Evolutionary conservation across 176 grass and related monocot species (phyloP).

Genomic region (Oryza punctata): DNA sequence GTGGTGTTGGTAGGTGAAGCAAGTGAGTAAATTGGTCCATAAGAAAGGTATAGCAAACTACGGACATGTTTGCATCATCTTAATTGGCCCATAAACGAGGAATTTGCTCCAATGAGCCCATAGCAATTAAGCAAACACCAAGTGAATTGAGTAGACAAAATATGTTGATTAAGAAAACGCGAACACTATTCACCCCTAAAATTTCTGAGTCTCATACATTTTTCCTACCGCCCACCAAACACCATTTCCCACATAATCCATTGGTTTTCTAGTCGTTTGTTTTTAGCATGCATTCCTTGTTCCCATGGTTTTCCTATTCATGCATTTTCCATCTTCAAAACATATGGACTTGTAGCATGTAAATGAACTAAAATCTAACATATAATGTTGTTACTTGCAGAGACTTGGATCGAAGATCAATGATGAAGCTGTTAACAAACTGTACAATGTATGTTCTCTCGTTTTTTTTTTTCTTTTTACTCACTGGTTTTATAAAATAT

Average conservation of each 20-base stretch:
- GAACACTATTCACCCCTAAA: neutral
- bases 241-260: neutral
- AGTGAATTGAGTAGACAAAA: neutral
- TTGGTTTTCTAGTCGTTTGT: neutral
- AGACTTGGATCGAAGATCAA: conserved; percentile 69
- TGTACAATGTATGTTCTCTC: conserved; percentile 61
- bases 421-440: conserved; percentile 52
- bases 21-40: neutral
- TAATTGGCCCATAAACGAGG: neutral
- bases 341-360: neutral
- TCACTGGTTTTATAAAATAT: neutral
- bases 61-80: neutral
- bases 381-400: conserved; percentile 44
- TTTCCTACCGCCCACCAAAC: neutral
- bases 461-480: neutral
- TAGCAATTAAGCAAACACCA: neutral
- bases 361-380: neutral
- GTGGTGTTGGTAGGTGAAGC: neutral
- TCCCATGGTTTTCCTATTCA: neutral
- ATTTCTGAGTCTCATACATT: neutral
- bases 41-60: neutral
- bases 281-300: neutral
- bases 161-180: neutral
- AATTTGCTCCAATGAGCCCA: neutral
- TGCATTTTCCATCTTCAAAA: neutral